Base-by-base conservation (phyloP, 305 asterid genomes). In the Plantago coronopus region DNA sequence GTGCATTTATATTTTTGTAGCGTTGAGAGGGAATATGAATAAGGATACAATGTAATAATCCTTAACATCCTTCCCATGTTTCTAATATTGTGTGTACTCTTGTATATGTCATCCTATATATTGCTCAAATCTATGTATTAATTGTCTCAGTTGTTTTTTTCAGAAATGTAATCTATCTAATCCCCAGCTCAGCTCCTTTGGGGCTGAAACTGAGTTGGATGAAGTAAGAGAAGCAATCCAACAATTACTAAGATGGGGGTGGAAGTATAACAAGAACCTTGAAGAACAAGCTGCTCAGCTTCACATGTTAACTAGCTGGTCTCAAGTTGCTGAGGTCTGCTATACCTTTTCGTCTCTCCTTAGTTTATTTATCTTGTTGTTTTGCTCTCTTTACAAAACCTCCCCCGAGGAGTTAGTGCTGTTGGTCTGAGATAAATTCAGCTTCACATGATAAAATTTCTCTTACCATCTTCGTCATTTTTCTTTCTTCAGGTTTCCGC, bases 261-360 rank as follows among this genome's bases (percentile, higher is more conserved):
- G 91, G 97, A 87, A 85, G 64, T 87, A 79, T 78, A 87, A 93
- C 78, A 93, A 85, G 76, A 93, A 87, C 77, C 96, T 87, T 71
- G 99, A 93, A 78, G 99, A 93, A 68, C 97, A 89, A 74, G 97
- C 90, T 71, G 95, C 96, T 59, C 97, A 93, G 83, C 97, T 89
- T 69, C 97, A 93, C 78, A 80, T 89, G 97, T 69, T 85, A 66
- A 83, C 85, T 38, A 83, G 97, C 84, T 93, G 97, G 99, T 93
- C 96, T 59, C 99, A 89, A 69, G 79, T 89, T 79, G 96, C 84
- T 47, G 97, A 93, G 96, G 99, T 93, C 56, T 56, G 67, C 74
- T 74, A 59, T 61, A 61, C 60, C 60, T 53, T 49, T 13, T 64
- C 51, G 13, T 25, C 63, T n/a, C 44, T 65, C 22, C 31, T 19